These are phyloP conservation scores for Cystobasidium pallidum DNA, from an alignment of 1,284 basidiomycete species.

Conservation along the genomic window DNA sequence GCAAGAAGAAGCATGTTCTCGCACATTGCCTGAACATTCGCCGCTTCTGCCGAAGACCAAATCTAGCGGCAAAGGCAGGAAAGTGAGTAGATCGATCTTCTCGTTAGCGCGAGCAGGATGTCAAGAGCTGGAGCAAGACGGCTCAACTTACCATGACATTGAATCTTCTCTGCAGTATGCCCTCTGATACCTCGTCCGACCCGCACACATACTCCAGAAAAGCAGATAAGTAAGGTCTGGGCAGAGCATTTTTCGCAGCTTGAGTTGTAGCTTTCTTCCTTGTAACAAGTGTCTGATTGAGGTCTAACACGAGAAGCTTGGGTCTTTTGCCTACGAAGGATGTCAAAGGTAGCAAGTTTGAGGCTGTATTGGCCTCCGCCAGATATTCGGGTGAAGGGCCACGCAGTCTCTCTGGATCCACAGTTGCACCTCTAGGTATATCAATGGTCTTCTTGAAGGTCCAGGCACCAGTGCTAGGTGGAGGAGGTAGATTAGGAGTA, in stretches of 20 bases:
- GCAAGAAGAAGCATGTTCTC: slow-evolving; percentile 30
- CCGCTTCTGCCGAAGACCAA: slow-evolving; percentile 38
- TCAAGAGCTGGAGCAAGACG: too few relatives aligned
- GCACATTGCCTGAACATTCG: slow-evolving; percentile 32
- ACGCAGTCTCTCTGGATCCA: slow-evolving; percentile 1
- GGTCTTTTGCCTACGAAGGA: slow-evolving; percentile 11
- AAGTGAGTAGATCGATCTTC: too few relatives aligned
- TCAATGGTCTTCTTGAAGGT: slow-evolving; percentile 12
- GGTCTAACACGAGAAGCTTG: slow-evolving; percentile 35
- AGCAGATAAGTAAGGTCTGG: slow-evolving; percentile 31
- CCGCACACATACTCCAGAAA: slow-evolving; percentile 41
- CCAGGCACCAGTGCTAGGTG: slow-evolving; percentile 9
- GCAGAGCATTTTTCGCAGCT: slow-evolving; percentile 28
- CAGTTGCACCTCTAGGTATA: slow-evolving; percentile 1
- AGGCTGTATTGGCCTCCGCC: neutral
- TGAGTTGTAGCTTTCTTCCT: slow-evolving; percentile 34
- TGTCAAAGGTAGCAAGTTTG: neutral
- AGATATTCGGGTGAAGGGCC: neutral
- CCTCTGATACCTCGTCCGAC: slow-evolving; percentile 19
- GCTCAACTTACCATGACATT: slow-evolving; percentile 29
- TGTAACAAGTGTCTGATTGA: slow-evolving; percentile 30
- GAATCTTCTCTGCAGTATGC: slow-evolving; percentile 28
- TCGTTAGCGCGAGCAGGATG: neutral
- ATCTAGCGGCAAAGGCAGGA: too few relatives aligned
- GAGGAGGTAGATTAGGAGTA: slow-evolving; percentile 15